Percentiles rank a stretch among this genome's conserved stretches.
These are phyloP conservation scores for Calocera viscosa DNA, from an alignment of 768 basidiomycete species.

Conservation along the genomic window DNA sequence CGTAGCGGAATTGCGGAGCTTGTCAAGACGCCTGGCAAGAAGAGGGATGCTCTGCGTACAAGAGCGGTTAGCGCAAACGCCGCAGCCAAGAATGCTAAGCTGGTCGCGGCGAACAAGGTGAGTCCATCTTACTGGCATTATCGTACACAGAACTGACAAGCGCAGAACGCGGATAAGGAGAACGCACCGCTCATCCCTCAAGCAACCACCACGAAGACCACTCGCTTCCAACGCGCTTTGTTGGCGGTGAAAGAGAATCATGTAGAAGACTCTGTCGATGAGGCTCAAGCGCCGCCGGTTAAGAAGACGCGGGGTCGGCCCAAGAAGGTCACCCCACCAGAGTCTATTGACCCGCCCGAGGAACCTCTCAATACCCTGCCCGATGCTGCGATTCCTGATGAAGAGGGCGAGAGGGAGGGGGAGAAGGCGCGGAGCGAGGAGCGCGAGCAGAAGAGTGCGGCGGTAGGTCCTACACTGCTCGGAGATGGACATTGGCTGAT, in stretches of 20 bases:
- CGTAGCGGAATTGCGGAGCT: neutral
- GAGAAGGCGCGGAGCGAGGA: conserved; percentile 6
- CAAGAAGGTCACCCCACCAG: neutral
- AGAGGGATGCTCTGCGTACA: neutral
- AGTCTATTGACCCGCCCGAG: neutral
- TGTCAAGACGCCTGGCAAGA: neutral
- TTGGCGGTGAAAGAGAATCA: neutral
- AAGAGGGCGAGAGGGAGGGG: neutral
- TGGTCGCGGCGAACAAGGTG: neutral
- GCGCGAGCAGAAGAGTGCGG: conserved; percentile 8
- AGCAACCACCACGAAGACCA: neutral
- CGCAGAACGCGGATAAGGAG: neutral
- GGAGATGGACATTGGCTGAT: neutral
- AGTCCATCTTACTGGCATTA: too few relatives aligned
- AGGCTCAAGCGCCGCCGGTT: neutral
- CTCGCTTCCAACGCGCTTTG: neutral
- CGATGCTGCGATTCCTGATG: neutral
- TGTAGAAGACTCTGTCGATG: neutral
- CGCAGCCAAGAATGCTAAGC: neutral
- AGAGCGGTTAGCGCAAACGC: neutral
- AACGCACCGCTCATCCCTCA: neutral
- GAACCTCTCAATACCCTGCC: neutral
- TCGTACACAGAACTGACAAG: neutral
- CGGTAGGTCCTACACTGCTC: neutral
- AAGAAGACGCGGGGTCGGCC: neutral